Base-by-base conservation (phyloP, 2,329 filamentous ascomycete species). In the Calycina marina region DNA sequence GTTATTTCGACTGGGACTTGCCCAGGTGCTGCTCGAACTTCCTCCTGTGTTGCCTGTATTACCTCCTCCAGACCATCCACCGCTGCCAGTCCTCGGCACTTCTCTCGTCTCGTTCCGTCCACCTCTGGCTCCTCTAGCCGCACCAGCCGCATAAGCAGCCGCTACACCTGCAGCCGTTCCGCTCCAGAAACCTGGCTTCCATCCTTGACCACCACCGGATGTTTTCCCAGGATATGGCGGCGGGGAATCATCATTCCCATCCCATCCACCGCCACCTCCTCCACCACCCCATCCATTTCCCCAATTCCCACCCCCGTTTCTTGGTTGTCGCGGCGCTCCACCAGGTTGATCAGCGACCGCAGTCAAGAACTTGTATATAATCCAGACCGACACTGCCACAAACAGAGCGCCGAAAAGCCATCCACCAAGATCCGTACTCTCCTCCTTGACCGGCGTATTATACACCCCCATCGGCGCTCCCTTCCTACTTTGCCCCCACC, bases 101-200 rank as follows among this genome's bases (percentile, higher is more conserved):
- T 35, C 28, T 18, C 5, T 4, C 11, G 18, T 16, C n/a, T 50
- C 44, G n/a, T n/a, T n/a, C n/a, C n/a, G n/a, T n/a, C n/a, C n/a
- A n/a, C n/a, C n/a, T n/a, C n/a, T n/a, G 41, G 53, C 49, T 45
- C 60, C 58, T n/a, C 60, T 55, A 4, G 53, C 55, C 25, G 56
- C 66, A 0, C 71, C 71, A 4, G 75, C 73, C 36, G 67, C 51
- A 48, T 82, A 83, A 1, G 64, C 74, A 3, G 76, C 78, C 1
- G 78, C 77, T 4, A 73, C 76, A 27, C 79, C 81, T 11, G 68
- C 67, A 0, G 69, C 64, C 6, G 49, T n/a, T 70, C 56, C 13
- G 12, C 61, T 68, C 78, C 78, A 85, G 56, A 85, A 84, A 1
- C 80, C 80, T 4, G 79, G 78, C 30, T 65, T 63, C 77, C 77